Percentiles rank a stretch among this genome's conserved stretches.
These are phyloP conservation scores for Escovopsis sp. DNA, from an alignment of 2,329 filamentous ascomycete species.

Conservation along the genomic window DNA sequence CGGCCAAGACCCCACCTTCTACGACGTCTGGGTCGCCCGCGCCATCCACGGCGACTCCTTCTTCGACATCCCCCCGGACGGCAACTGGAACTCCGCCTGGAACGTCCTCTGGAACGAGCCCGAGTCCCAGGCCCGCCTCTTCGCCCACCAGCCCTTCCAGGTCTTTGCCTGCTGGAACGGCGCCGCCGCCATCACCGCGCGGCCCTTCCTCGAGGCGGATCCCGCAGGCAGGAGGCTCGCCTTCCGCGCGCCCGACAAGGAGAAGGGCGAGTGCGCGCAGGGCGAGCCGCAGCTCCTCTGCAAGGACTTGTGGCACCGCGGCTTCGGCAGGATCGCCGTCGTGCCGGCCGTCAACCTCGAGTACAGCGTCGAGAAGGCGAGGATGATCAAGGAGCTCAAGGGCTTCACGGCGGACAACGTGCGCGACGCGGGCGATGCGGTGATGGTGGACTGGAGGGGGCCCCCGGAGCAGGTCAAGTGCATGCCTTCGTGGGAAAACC, in stretches of 20 bases:
- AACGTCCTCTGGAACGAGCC: slow-evolving; percentile 38
- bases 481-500: slow-evolving; percentile 25
- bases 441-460: slow-evolving; percentile 25
- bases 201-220: slow-evolving; percentile 25
- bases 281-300: slow-evolving; percentile 41
- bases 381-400: slow-evolving; percentile 30
- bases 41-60: slow-evolving; percentile 37
- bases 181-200: slow-evolving; percentile 30
- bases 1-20: slow-evolving; percentile 32
- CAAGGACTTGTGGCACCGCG: slow-evolving; percentile 38
- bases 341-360: slow-evolving; percentile 39
- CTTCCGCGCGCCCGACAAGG: slow-evolving; percentile 17
- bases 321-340: slow-evolving; percentile 36
- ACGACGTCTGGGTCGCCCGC: slow-evolving; percentile 41
- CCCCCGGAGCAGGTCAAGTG: slow-evolving; percentile 33
- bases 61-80: slow-evolving; percentile 34
- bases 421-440: slow-evolving; percentile 13
- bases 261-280: slow-evolving; percentile 30
- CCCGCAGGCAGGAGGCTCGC: slow-evolving; percentile 11
- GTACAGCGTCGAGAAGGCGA: slow-evolving; percentile 30
- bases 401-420: slow-evolving; percentile 28
- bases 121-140: slow-evolving; percentile 18
- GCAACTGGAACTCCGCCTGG: slow-evolving; percentile 32
- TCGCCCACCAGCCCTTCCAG: slow-evolving; percentile 31
- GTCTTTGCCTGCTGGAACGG: slow-evolving; percentile 50